Evolutionary conservation across 1,284 basidiomycete genomes (phyloP).

Genomic region (Anthracocystis setariae): DNA sequence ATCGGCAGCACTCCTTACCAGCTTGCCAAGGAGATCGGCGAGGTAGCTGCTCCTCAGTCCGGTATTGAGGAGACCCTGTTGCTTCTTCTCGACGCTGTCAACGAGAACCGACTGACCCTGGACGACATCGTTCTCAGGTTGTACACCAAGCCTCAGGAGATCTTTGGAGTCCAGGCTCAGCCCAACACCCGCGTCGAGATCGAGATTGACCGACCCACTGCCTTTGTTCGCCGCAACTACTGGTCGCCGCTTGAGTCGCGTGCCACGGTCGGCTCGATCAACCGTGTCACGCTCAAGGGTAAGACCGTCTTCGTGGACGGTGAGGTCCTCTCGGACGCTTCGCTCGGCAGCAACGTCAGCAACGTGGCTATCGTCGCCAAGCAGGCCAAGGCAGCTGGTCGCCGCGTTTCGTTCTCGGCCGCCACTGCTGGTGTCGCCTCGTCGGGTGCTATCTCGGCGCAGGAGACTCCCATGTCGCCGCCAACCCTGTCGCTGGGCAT

Average conservation of each 20-base stretch:
- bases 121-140: slow-evolving; percentile 83
- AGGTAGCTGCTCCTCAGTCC: slow-evolving; percentile 77
- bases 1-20: slow-evolving; percentile 85
- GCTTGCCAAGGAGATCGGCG: slow-evolving; percentile 77
- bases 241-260: slow-evolving; percentile 88
- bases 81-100: slow-evolving; percentile 86
- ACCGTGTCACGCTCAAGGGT: slow-evolving; percentile 91
- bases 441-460: slow-evolving; percentile 33
- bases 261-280: slow-evolving; percentile 79
- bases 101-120: slow-evolving; percentile 81
- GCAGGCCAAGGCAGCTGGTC: slow-evolving; percentile 41
- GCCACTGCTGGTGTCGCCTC: slow-evolving; percentile 19
- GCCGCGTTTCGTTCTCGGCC: slow-evolving; percentile 47
- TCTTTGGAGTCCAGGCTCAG: slow-evolving; percentile 90
- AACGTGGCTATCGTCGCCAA: slow-evolving; percentile 70
- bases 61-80: slow-evolving; percentile 90
- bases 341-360: slow-evolving; percentile 84
- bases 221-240: slow-evolving; percentile 71
- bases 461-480: slow-evolving; percentile 59
- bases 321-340: slow-evolving; percentile 73
- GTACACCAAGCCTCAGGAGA: slow-evolving; percentile 89
- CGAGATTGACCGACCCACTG: slow-evolving; percentile 84
- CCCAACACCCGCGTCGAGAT: slow-evolving; percentile 79
- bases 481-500: slow-evolving; percentile 40
- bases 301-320: slow-evolving; percentile 93